Conservation (phyloP, 345 rosid genomes). For the Gynandropsis gynandra region DNA sequence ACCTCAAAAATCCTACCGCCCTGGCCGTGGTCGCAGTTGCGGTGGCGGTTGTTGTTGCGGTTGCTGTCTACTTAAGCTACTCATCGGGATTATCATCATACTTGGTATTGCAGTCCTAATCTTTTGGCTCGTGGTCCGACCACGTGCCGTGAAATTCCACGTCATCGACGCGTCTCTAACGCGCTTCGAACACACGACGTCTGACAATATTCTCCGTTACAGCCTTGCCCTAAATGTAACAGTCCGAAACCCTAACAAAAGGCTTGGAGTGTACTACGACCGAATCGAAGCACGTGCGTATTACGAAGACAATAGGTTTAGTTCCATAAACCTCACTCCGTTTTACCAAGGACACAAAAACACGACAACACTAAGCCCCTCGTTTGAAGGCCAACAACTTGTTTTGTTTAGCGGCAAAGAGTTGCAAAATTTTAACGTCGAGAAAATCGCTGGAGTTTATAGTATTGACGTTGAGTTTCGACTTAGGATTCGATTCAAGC, state of each 20-base stretch:
- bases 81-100: too few relatives aligned
- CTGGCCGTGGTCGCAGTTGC: conserved; percentile 22
- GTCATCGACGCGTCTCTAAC: conserved; percentile 41
- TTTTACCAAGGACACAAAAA: conserved; percentile 82
- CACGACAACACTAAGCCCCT: conserved; percentile 41
- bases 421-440: conserved; percentile 26
- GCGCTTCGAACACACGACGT: conserved; percentile 37
- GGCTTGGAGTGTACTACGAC: conserved; percentile 45
- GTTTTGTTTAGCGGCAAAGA: conserved; percentile 28
- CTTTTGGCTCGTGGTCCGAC: too few relatives aligned
- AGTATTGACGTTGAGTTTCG: conserved; percentile 44
- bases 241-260: conserved; percentile 57
- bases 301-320: conserved; percentile 38
- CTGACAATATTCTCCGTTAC: conserved; percentile 30
- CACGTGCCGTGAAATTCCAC: conserved; percentile 41
- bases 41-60: too few relatives aligned
- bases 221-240: conserved; percentile 43
- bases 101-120: too few relatives aligned
- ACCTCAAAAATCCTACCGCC: conserved; percentile 28
- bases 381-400: conserved; percentile 32
- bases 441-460: conserved; percentile 36
- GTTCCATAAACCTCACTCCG: conserved; percentile 24
- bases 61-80: too few relatives aligned
- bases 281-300: conserved; percentile 42
- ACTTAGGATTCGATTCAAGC: conserved; percentile 53